Conservation (phyloP, 2,329 filamentous ascomycete species). For the Colletotrichum sp. region DNA sequence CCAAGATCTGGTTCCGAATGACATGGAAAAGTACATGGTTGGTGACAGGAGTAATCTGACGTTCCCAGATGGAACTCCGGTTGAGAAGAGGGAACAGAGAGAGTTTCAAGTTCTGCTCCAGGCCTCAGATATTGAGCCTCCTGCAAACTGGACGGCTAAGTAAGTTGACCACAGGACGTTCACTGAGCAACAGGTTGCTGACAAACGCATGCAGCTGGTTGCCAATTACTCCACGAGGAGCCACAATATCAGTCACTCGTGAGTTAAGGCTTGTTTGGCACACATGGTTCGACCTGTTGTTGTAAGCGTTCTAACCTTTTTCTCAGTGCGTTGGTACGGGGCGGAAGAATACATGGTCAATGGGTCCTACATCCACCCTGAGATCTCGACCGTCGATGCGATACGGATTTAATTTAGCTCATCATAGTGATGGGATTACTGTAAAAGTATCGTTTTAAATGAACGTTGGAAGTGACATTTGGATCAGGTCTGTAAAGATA, state of each 20-base stretch:
- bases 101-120: not conserved
- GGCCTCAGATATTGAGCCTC: not conserved
- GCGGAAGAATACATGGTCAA: not conserved
- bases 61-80: not conserved
- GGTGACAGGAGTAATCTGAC: not conserved
- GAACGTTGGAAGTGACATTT: not conserved
- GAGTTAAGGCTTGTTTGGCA: accelerated
- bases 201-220: not conserved
- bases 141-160: not conserved
- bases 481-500: not conserved
- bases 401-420: not conserved
- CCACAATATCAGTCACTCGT: not conserved
- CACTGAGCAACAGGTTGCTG: not conserved
- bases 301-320: not conserved
- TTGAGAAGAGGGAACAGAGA: not conserved
- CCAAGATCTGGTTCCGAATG: not conserved
- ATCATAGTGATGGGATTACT: accelerated
- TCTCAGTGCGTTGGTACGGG: not conserved
- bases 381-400: not conserved
- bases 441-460: not conserved
- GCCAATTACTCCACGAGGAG: not conserved
- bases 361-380: not conserved
- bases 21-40: not conserved
- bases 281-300: not conserved
- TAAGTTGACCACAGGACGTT: not conserved